A percentile compares a stretch with the other conserved stretches of the same genome.
phyloP scores from a whole-genome alignment of 495 filamentous ascomycete species.

The Lasiosphaeris hirsuta region DNA sequence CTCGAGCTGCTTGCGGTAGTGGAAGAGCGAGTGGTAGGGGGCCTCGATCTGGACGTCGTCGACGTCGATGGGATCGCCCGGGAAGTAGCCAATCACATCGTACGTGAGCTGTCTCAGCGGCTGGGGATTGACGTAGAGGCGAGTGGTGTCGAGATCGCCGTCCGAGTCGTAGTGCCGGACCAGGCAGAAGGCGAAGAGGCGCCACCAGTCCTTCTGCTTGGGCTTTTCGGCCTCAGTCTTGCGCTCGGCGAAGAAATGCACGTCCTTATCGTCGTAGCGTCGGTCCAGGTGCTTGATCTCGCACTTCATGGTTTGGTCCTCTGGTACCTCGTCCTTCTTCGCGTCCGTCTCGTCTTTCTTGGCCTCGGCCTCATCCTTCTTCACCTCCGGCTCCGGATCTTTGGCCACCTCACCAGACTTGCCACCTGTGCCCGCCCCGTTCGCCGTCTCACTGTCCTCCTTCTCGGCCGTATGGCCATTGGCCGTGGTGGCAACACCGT shows the following conservation, averaged over 20 bases:
- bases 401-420: not conserved
- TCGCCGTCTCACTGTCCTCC: not conserved
- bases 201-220: constrained; percentile 37
- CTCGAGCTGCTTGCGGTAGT: constrained; percentile 29
- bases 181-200: constrained; percentile 32
- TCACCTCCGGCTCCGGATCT: not conserved
- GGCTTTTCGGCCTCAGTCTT: constrained; percentile 26
- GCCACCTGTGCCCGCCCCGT: not conserved
- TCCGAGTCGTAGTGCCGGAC: constrained; percentile 27
- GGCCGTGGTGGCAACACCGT: not conserved
- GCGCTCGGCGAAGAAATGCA: constrained; percentile 28
- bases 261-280: constrained; percentile 27
- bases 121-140: constrained; percentile 32
- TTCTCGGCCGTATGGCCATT: constrained; percentile 1
- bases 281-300: constrained; percentile 39
- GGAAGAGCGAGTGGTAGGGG: constrained; percentile 35
- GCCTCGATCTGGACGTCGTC: constrained; percentile 30
- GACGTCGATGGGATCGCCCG: constrained; percentile 28
- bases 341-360: not conserved
- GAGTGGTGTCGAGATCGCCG: constrained; percentile 19
- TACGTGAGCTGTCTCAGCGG: constrained; percentile 31
- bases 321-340: constrained; percentile 1
- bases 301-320: constrained; percentile 33
- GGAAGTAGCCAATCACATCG: constrained; percentile 32
- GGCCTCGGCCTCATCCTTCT: not conserved